phyloP scores from a whole-genome alignment of 2,329 filamentous ascomycete genomes.

The Cordyceps fumosorosea region DNA sequence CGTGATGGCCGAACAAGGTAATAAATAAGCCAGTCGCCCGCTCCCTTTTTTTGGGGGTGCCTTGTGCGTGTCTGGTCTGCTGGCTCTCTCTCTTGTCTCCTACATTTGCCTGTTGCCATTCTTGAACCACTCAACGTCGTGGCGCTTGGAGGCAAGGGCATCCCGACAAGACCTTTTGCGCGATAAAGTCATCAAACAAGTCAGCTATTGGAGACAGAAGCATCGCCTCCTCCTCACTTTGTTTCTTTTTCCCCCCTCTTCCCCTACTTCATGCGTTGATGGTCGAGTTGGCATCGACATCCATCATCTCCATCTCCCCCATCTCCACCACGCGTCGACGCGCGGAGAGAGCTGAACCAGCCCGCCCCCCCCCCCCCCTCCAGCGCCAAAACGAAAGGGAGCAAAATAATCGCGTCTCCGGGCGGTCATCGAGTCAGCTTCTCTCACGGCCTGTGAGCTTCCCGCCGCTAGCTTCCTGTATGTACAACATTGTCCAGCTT shows the following conservation, averaged over 20 bases:
- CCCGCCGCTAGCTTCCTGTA: neutral
- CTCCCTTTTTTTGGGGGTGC: neutral
- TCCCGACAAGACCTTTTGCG: neutral
- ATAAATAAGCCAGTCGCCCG: conserved; percentile 3
- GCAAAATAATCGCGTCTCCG: neutral
- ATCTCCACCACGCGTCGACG: conserved; percentile 1
- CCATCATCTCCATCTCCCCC: neutral
- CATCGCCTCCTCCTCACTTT: neutral
- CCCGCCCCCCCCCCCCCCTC: too few relatives aligned
- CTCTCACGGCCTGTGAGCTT: neutral
- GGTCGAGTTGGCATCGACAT: neutral
- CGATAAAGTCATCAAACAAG: neutral
- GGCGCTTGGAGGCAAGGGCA: neutral
- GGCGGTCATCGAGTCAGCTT: neutral
- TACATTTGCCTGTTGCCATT: neutral
- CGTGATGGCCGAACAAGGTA: neutral
- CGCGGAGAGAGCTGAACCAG: neutral
- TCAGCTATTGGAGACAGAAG: too few relatives aligned
- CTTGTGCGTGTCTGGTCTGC: neutral
- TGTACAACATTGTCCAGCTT: neutral
- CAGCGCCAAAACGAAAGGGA: neutral
- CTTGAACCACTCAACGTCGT: neutral
- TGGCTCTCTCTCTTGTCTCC: neutral
- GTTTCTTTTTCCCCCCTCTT: neutral
- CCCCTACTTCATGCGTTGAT: neutral